These are phyloP conservation scores for Hypoxylon sp. DNA, from an alignment of 2,329 filamentous ascomycete species.

Conservation along the genomic window DNA sequence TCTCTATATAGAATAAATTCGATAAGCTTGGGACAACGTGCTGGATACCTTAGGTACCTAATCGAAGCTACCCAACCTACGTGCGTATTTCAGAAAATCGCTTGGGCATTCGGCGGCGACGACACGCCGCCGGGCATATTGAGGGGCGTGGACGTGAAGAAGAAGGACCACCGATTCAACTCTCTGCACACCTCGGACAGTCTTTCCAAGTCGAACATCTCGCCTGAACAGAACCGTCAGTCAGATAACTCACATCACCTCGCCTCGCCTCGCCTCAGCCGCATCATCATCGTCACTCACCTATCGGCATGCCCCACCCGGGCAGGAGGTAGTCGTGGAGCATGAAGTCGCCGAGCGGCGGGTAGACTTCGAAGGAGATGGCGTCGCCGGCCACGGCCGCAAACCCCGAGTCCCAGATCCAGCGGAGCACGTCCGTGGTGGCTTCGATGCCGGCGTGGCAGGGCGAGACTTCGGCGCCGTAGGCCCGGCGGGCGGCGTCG, in stretches of 20 bases:
- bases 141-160: conserved; percentile 48
- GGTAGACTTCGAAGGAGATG: conserved; percentile 52
- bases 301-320: conserved; percentile 35
- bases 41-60: too few relatives aligned
- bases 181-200: conserved; percentile 49
- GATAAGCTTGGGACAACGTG: too few relatives aligned
- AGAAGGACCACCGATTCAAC: conserved; percentile 50
- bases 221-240: conserved; percentile 45
- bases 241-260: too few relatives aligned
- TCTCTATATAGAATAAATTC: too few relatives aligned
- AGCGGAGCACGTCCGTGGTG: conserved; percentile 49
- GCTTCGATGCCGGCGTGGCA: conserved; percentile 52
- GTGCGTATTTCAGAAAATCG: conserved; percentile 31
- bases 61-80: too few relatives aligned
- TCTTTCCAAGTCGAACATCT: conserved; percentile 54
- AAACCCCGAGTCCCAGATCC: conserved; percentile 58
- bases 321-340: conserved; percentile 25
- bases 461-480: conserved; percentile 45
- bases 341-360: conserved; percentile 2
- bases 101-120: conserved; percentile 30
- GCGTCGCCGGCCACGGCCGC: conserved; percentile 55
- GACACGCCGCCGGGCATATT: conserved; percentile 32
- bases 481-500: conserved; percentile 53
- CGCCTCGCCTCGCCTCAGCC: not conserved
- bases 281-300: conserved; percentile 1